A percentile compares a stretch with the other conserved stretches of the same genome.
Evolutionary conservation across 202 grass and related monocot species (phyloP).

Genomic region (Musa balbisiana): DNA sequence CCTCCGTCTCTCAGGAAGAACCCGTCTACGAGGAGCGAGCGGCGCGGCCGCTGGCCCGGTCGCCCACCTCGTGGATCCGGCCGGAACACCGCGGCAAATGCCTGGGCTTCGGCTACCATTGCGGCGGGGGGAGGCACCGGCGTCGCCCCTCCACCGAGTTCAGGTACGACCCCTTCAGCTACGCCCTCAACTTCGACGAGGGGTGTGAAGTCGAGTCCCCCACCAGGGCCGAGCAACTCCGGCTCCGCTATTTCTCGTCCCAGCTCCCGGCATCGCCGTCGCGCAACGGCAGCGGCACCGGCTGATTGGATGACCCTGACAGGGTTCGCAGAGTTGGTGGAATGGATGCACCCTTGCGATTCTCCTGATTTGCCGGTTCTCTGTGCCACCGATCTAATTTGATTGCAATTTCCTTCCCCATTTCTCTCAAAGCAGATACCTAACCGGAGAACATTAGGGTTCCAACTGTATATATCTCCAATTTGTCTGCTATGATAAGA

Average conservation of each 20-base stretch:
- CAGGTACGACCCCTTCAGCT: constrained; percentile 18
- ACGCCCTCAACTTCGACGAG: constrained; percentile 21
- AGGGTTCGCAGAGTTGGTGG: too few relatives aligned
- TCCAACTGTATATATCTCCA: too few relatives aligned
- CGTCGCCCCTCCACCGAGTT: background rate
- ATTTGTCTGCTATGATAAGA: background rate
- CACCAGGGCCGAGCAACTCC: background rate
- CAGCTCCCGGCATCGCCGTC: too few relatives aligned
- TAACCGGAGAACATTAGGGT: background rate
- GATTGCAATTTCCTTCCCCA: too few relatives aligned
- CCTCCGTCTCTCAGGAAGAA: too few relatives aligned
- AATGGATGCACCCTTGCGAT: too few relatives aligned
- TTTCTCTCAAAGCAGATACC: background rate
- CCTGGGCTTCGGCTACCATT: background rate
- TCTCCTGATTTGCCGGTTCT: background rate
- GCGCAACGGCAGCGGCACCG: background rate
- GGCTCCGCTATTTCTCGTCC: background rate
- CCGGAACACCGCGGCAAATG: background rate
- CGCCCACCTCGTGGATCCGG: constrained; percentile 11
- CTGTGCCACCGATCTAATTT: too few relatives aligned
- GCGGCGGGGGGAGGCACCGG: background rate
- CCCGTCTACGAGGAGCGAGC: background rate
- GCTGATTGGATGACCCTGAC: too few relatives aligned
- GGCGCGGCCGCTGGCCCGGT: background rate
- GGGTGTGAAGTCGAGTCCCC: background rate